Evolutionary conservation across 2,329 filamentous ascomycete genomes (phyloP).

Genomic region (Trichoderma sp.): DNA sequence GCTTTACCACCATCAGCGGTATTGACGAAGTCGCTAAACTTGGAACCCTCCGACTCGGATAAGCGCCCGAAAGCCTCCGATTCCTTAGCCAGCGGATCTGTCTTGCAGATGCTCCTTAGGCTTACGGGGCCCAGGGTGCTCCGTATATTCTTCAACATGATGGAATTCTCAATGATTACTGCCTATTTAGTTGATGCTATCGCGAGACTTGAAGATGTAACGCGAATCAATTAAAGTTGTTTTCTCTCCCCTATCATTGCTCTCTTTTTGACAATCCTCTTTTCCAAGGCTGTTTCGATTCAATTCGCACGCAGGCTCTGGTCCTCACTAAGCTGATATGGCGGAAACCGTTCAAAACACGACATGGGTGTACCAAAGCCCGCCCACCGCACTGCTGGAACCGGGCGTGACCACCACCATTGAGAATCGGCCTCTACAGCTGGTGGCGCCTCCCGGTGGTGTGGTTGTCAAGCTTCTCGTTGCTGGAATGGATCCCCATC

Average conservation of each 20-base stretch:
- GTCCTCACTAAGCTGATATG: background rate
- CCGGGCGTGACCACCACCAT: background rate
- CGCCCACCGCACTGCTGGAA: background rate
- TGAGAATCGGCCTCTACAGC: background rate
- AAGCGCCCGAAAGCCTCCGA: background rate
- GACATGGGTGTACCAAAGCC: background rate
- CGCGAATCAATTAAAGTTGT: background rate
- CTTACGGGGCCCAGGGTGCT: background rate
- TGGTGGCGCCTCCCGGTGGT: background rate
- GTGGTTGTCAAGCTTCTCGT: background rate
- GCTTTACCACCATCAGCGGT: background rate
- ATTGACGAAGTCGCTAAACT: background rate
- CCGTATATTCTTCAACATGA: background rate
- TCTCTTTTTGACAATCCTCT: background rate
- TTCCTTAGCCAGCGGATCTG: background rate
- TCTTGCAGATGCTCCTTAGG: background rate
- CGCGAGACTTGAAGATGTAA: background rate
- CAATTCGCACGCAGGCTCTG: background rate
- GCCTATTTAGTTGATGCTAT: background rate
- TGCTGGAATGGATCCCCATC: background rate
- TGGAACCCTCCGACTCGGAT: background rate
- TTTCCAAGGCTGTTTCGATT: background rate
- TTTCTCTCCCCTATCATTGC: background rate
- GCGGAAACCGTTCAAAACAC: background rate
- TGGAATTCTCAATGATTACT: background rate